Conservation (phyloP, 768 basidiomycete genomes). For the Tulasnella sp. region DNA sequence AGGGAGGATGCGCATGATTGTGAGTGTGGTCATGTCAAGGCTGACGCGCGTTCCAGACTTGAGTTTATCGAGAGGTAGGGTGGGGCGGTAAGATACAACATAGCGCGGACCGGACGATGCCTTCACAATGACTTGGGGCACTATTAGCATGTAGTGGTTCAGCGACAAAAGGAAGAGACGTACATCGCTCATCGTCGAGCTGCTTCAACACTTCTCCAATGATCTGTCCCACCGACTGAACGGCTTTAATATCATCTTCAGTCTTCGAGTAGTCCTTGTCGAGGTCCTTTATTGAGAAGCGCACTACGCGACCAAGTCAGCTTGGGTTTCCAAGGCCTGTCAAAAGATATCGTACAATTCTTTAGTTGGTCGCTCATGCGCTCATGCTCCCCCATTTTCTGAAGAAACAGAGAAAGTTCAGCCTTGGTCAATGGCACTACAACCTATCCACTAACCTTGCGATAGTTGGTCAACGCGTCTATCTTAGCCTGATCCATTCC, state of each 20-base stretch:
- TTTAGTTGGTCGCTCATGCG: constrained; percentile 77
- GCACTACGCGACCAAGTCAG: no score
- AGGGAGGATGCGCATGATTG: constrained; percentile 96
- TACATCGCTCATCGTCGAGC: constrained; percentile 93
- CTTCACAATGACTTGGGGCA: constrained; percentile 78
- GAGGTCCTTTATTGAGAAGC: constrained; percentile 81
- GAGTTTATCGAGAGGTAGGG: constrained; percentile 82
- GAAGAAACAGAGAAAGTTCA: constrained; percentile 13
- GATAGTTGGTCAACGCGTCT: constrained; percentile 65
- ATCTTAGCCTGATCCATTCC: constrained; percentile 60
- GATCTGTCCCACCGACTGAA: constrained; percentile 97
- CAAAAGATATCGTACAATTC: constrained; percentile 45
- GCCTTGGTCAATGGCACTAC: constrained; percentile 11
- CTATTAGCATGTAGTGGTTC: not conserved
- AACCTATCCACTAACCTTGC: constrained; percentile 42
- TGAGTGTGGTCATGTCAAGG: constrained; percentile 97
- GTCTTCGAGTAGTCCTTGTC: constrained; percentile 89
- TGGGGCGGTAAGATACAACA: constrained; percentile 92
- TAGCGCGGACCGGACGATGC: constrained; percentile 97
- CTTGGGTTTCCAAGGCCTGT: not conserved
- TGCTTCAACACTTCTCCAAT: constrained; percentile 99
- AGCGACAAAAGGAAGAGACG: constrained; percentile 31
- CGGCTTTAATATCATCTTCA: constrained; percentile 97
- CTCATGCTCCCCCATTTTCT: constrained; percentile 97
- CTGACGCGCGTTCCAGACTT: constrained; percentile 92